phyloP scores from a whole-genome alignment of 805 yeast species.

The Kluyveromyces lactis region DNA sequence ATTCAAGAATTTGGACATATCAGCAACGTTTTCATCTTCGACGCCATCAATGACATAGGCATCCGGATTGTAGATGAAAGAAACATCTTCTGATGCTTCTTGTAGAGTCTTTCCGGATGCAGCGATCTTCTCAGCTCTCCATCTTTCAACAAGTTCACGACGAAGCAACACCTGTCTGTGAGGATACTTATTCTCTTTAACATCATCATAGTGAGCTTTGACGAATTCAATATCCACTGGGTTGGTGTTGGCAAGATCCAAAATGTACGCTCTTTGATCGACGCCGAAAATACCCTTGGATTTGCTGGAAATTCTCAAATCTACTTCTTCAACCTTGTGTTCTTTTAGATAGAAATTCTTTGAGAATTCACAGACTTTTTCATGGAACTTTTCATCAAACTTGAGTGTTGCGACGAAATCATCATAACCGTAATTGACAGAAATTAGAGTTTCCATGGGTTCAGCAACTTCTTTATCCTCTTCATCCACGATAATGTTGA shows the following conservation, averaged over 20 bases:
- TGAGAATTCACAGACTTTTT: conserved; percentile 50
- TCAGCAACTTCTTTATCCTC: conserved; percentile 34
- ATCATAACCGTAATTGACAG: conserved; percentile 67
- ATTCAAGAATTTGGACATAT: conserved; percentile 56
- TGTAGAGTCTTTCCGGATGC: conserved; percentile 19
- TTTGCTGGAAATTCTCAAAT: conserved; percentile 62
- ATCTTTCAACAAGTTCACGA: conserved; percentile 81
- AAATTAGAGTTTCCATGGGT: conserved; percentile 32
- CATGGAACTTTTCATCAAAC: conserved; percentile 44
- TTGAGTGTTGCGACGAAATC: conserved; percentile 48
- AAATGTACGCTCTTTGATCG: conserved; percentile 75
- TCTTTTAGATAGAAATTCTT: conserved; percentile 71
- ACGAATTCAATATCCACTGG: conserved; percentile 78
- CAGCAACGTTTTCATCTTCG: conserved; percentile 45
- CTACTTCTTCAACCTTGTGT: conserved; percentile 44
- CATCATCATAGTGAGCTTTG: conserved; percentile 42
- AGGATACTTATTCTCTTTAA: conserved; percentile 50
- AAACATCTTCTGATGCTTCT: conserved; percentile 32
- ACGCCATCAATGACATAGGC: conserved; percentile 45
- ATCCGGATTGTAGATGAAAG: conserved; percentile 71
- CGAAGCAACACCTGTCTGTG: conserved; percentile 73
- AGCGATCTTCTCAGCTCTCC: conserved; percentile 72
- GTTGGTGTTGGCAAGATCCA: conserved; percentile 76
- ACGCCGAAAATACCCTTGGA: conserved; percentile 81
- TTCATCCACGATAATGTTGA: conserved; percentile 31